These are phyloP conservation scores for Lodderomyces jiufengensis DNA, from an alignment of 1,139 yeast genomes.

Conservation along the genomic window DNA sequence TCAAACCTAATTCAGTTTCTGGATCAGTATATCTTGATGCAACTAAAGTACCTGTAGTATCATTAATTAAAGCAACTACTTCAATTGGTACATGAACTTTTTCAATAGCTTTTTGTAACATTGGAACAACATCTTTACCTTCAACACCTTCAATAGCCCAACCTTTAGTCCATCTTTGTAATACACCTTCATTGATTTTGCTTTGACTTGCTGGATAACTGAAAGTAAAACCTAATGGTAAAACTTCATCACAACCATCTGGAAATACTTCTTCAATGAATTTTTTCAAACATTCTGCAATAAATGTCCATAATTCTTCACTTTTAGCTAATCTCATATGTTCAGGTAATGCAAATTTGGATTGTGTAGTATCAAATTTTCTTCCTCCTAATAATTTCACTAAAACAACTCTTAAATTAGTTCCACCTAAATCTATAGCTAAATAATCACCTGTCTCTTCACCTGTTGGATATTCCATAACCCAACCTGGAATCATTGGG, in stretches of 20 bases:
- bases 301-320: slow-evolving; percentile 79
- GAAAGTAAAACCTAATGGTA: slow-evolving; percentile 93
- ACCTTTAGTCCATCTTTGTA: slow-evolving; percentile 98
- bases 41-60: slow-evolving; percentile 95
- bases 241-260: slow-evolving; percentile 46
- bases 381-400: slow-evolving; percentile 77
- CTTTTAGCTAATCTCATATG: slow-evolving; percentile 73
- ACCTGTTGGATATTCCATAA: slow-evolving; percentile 89
- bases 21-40: slow-evolving; percentile 93
- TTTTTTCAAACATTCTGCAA: slow-evolving; percentile 73
- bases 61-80: slow-evolving; percentile 91
- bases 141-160: slow-evolving; percentile 92
- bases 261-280: slow-evolving; percentile 62
- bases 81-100: slow-evolving; percentile 68
- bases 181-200: slow-evolving; percentile 77
- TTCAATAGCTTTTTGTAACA: slow-evolving; percentile 74
- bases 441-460: slow-evolving; percentile 82
- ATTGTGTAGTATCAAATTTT: slow-evolving; percentile 77
- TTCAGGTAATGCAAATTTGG: slow-evolving; percentile 74
- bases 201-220: slow-evolving; percentile 88
- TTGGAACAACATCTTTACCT: slow-evolving; percentile 90
- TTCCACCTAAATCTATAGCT: slow-evolving; percentile 95
- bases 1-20: slow-evolving; percentile 87
- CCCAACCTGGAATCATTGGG: slow-evolving; percentile 98
- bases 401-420: slow-evolving; percentile 85